A percentile compares a stretch with the other conserved stretches of the same genome.
phyloP scores from a whole-genome alignment of 1,284 basidiomycete genomes.

The Crucibulum parvulum region DNA sequence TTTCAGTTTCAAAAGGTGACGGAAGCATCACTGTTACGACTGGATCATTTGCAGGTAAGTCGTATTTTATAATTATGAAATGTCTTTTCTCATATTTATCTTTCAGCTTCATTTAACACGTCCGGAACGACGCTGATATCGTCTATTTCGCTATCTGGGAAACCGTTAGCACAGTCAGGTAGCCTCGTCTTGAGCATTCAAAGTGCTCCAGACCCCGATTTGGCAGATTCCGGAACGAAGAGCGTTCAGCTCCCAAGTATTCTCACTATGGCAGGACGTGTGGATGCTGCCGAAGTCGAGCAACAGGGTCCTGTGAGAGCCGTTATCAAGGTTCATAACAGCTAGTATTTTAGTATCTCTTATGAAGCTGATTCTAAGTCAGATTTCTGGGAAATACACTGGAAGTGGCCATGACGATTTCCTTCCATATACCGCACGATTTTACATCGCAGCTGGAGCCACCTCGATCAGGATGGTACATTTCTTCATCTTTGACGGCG shows the following conservation, averaged over 20 bases:
- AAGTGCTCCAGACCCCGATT: conserved; percentile 34
- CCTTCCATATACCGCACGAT: conserved; percentile 45
- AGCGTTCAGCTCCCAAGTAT: conserved; percentile 29
- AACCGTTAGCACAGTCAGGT: conserved; percentile 35
- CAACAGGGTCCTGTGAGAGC: conserved; percentile 49
- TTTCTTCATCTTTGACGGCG: conserved; percentile 50
- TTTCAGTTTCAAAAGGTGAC: conserved; percentile 35
- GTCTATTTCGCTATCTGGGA: conserved; percentile 35
- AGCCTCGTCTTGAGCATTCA: conserved; percentile 43
- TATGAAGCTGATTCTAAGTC: neutral
- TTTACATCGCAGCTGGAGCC: conserved; percentile 45
- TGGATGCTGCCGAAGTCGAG: conserved; percentile 41
- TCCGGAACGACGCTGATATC: conserved; percentile 40
- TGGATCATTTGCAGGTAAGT: conserved; percentile 41
- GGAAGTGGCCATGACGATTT: conserved; percentile 42
- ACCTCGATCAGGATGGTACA: conserved; percentile 43
- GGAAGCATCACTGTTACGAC: conserved; percentile 39
- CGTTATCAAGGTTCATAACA: conserved; percentile 40
- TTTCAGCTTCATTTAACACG: conserved; percentile 39
- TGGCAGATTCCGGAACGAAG: conserved; percentile 35
- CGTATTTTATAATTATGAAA: neutral
- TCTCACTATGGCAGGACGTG: conserved; percentile 31
- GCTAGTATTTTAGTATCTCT: neutral
- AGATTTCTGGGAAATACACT: conserved; percentile 48
- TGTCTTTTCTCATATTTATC: neutral